Conservation (phyloP, 768 basidiomycete genomes). For the Omphalotus guepiniiformis region DNA sequence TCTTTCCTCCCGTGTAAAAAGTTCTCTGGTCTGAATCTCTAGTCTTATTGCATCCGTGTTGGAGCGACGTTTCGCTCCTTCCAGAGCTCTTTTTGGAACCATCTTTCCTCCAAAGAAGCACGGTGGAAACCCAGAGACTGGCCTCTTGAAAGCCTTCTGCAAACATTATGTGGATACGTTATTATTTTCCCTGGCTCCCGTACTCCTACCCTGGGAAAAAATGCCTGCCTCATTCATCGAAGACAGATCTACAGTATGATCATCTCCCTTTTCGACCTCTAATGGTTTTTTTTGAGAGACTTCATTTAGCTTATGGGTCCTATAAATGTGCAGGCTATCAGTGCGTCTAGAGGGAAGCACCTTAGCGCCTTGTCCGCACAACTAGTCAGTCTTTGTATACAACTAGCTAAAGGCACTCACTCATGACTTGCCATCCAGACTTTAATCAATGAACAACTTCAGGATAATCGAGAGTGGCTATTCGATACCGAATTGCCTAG, state of each 20-base stretch:
- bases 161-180: constrained; percentile 41
- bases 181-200: constrained; percentile 37
- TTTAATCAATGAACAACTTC: constrained; percentile 39
- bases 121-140: constrained; percentile 37
- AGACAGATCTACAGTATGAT: constrained; percentile 37
- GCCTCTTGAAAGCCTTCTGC: constrained; percentile 43
- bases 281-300: not conserved
- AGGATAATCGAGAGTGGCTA: constrained; percentile 53
- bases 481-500: constrained; percentile 50
- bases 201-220: constrained; percentile 44
- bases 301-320: constrained; percentile 27
- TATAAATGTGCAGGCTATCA: constrained; percentile 36
- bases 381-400: constrained; percentile 30
- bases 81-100: constrained; percentile 41
- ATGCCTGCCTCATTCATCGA: constrained; percentile 42
- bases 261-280: not conserved
- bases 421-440: constrained; percentile 16
- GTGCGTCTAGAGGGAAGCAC: constrained; percentile 23
- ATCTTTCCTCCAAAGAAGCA: constrained; percentile 44
- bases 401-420: not conserved
- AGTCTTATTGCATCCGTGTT: constrained; percentile 47
- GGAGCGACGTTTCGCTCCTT: constrained; percentile 53
- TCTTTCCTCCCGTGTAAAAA: not conserved
- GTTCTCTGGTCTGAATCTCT: not conserved
- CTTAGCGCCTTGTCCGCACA: constrained; percentile 42